These are phyloP conservation scores for thale cress (Arabidopsis thaliana) DNA, from an alignment of 345 rosid genomes.

Conservation along the genomic window DNA sequence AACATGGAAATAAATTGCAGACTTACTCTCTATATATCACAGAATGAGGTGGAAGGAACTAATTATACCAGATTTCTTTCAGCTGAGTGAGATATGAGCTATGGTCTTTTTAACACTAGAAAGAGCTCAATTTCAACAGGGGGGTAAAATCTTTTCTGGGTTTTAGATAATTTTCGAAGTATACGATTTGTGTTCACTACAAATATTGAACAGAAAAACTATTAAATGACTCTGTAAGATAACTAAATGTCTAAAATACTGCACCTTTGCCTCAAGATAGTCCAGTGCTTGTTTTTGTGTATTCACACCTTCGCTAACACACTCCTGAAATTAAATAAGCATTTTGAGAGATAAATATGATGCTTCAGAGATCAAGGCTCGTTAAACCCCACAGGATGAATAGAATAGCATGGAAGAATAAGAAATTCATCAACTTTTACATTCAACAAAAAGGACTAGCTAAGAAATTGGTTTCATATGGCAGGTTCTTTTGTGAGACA, in stretches of 20 bases:
- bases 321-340: constrained; percentile 66
- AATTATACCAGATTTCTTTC: constrained; percentile 5
- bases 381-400: constrained; percentile 12
- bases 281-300: constrained; percentile 74
- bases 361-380: constrained; percentile 21
- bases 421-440: neutral
- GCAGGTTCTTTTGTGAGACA: constrained; percentile 23
- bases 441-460: constrained; percentile 12
- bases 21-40: constrained; percentile 1
- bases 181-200: constrained; percentile 4
- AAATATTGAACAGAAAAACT: neutral
- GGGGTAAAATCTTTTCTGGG: constrained; percentile 9
- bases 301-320: constrained; percentile 61
- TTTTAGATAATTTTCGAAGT: constrained; percentile 16
- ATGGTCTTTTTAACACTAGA: constrained; percentile 11
- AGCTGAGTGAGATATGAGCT: constrained; percentile 11
- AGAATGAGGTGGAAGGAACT: constrained; percentile 6
- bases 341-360: constrained; percentile 6
- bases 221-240: constrained; percentile 1
- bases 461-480: neutral
- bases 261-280: constrained; percentile 78
- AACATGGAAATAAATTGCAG: neutral
- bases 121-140: neutral
- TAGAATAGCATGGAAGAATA: constrained; percentile 18
- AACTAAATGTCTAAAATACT: constrained; percentile 33